Evolutionary conservation across 1,284 basidiomycete species (phyloP), one percentile per base, ranked within the genome.

Genomic region (Ganoderma multipileum): DNA sequence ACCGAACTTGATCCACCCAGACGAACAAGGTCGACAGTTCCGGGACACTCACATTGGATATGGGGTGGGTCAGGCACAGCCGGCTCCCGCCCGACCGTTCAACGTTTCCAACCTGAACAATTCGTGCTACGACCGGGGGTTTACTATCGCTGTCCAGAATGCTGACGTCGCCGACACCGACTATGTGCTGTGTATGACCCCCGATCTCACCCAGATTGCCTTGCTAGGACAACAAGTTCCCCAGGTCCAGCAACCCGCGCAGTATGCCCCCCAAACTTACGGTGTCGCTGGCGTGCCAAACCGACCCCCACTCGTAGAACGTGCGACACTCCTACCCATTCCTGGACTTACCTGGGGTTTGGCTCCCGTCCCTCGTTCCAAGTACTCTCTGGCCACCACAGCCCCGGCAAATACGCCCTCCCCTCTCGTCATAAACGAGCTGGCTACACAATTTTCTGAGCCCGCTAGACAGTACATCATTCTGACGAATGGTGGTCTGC

Each of bases 311-410:
- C 79, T 94, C 54, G 90, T 89, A 4, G 95, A 96, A 75, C 87
- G 93, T 72, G 91, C 93, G 0, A 89, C 91, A 2, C 77, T 94
- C 20, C 81, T 97, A 38, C 85, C 91, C 14, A 91, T 96, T 68
- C 90, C 92, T 41, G 95, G 94, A 1, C 83, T 89, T 70, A 93
- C 95, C 3, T 97, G 94, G 93, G 92, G 91, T 18, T 91, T 96
- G 79, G 90, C 89, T 1, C 81, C 85, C 26, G 84, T 91, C 50
- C 84, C 86, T 12, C 83, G 81, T 44, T 77, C 78, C 5, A 72
- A 77, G 66, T 68, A 72, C 33, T 71, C 76, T 12, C 67, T 69
- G 55, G 71, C 71, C 18, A 73, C 76, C 12, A 67, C 80, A 1
- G 81, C 83, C 23, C 76, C 84, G 0, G 74, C 83, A n/a, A 84